Conservation (phyloP, 768 basidiomycete genomes). For the Lactifluus pinguis region DNA sequence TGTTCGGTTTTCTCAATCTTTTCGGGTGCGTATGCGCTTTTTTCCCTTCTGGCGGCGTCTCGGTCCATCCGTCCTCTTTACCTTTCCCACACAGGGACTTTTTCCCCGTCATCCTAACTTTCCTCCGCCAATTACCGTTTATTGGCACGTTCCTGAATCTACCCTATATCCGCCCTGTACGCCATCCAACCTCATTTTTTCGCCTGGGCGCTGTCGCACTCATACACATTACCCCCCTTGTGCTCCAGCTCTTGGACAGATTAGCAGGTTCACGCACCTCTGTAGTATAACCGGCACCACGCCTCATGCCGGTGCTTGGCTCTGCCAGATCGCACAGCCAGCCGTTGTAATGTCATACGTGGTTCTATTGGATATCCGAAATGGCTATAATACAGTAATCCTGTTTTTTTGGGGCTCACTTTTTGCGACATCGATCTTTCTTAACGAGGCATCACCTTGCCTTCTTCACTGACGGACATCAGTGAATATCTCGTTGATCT, state of each 20-base stretch:
- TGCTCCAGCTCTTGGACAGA: constrained; percentile 27
- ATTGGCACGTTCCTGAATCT: constrained; percentile 79
- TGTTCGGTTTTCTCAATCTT: constrained; percentile 65
- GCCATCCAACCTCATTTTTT: constrained; percentile 22
- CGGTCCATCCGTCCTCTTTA: constrained; percentile 19
- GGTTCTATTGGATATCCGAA: constrained; percentile 8
- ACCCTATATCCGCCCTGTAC: constrained; percentile 79
- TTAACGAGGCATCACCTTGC: not conserved
- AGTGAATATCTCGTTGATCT: not conserved
- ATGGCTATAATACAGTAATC: not conserved
- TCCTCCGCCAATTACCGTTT: constrained; percentile 88
- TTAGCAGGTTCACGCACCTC: constrained; percentile 30
- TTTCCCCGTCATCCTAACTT: constrained; percentile 98
- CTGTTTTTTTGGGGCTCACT: not conserved
- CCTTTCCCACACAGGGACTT: constrained; percentile 62
- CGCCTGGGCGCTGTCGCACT: not conserved
- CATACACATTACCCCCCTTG: not conserved
- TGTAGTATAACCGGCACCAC: not conserved
- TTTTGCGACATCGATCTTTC: not conserved
- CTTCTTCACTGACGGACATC: not conserved
- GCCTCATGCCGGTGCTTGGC: not conserved
- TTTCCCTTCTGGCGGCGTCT: not conserved
- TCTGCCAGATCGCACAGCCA: not conserved
- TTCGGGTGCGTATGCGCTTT: not conserved
- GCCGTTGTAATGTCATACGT: not conserved